Conservation (phyloP, 805 yeast genomes). For the Clavispora phyllophila region DNA sequence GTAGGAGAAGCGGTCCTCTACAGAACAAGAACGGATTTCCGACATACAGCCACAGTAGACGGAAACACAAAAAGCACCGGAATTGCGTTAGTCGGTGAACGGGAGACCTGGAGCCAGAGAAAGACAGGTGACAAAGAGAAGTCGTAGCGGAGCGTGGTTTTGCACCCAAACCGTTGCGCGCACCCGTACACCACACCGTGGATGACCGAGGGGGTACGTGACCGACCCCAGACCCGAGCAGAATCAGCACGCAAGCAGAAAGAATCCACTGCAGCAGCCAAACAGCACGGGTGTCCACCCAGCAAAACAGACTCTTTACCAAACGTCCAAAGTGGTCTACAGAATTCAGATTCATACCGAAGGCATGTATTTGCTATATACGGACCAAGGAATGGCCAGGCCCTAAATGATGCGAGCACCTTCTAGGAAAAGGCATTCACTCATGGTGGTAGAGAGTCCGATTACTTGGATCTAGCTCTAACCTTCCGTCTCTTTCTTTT, state of each 20-base stretch:
- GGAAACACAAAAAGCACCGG: too few relatives aligned
- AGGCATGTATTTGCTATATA: constrained; percentile 17
- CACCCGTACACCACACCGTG: background rate
- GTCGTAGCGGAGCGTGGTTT: background rate
- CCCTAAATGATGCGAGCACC: constrained; percentile 5
- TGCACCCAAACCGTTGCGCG: background rate
- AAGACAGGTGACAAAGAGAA: too few relatives aligned
- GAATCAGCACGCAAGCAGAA: too few relatives aligned
- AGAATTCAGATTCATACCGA: constrained; percentile 9
- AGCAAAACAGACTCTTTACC: too few relatives aligned
- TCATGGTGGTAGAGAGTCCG: constrained; percentile 32
- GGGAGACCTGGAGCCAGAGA: too few relatives aligned
- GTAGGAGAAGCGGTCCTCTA: background rate
- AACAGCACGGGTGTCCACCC: too few relatives aligned
- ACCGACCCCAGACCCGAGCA: background rate
- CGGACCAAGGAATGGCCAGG: constrained; percentile 10
- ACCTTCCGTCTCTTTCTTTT: constrained; percentile 99
- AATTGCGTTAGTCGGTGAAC: too few relatives aligned
- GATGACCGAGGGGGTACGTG: background rate
- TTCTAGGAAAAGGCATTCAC: background rate
- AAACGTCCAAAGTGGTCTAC: too few relatives aligned
- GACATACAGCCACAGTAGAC: background rate
- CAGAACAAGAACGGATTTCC: background rate
- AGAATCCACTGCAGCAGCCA: too few relatives aligned
- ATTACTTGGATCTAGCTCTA: constrained; percentile 99